Evolutionary conservation across 83 land plant species (phyloP).

Genomic region (Isoetes engelmannii): DNA sequence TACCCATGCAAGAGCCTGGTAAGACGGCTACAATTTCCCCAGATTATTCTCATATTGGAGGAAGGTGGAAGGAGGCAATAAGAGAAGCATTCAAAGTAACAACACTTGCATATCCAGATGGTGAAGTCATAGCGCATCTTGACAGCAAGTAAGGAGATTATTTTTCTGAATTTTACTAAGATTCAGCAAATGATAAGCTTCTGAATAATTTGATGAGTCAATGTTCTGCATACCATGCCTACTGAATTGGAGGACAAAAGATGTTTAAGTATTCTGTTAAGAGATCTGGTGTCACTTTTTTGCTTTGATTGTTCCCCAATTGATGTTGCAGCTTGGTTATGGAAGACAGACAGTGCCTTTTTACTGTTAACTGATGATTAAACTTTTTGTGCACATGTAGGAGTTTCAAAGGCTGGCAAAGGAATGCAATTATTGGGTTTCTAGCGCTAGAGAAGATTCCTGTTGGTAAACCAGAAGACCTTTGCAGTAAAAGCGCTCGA

Average conservation of each 20-base stretch:
- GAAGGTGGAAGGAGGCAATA: constrained; percentile 74
- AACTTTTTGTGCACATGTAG: constrained; percentile 23
- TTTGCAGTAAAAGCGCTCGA: constrained; percentile 4
- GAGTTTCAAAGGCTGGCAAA: constrained; percentile 87
- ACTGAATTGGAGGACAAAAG: neutral
- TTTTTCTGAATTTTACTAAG: too few species aligned
- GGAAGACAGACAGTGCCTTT: too few species aligned
- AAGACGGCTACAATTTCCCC: neutral
- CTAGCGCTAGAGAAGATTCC: constrained; percentile 46
- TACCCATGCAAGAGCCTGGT: constrained; percentile 75
- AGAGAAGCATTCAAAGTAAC: constrained; percentile 60
- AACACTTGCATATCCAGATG: constrained; percentile 63
- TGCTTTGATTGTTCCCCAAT: neutral
- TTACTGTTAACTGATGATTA: too few species aligned
- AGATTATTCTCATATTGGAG: constrained; percentile 34
- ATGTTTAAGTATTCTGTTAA: neutral
- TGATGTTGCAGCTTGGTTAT: neutral
- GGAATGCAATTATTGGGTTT: constrained; percentile 53
- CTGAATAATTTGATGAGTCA: too few species aligned
- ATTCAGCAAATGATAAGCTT: too few species aligned
- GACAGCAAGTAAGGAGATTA: constrained; percentile 57
- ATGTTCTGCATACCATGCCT: neutral
- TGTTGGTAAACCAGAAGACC: constrained; percentile 68
- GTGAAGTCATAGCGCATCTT: constrained; percentile 76
- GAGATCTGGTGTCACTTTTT: neutral